Evolutionary conservation across 2,329 filamentous ascomycete genomes (phyloP), one percentile per base, ranked within the genome.

Genomic region (Erysiphe neolycopersici): DNA sequence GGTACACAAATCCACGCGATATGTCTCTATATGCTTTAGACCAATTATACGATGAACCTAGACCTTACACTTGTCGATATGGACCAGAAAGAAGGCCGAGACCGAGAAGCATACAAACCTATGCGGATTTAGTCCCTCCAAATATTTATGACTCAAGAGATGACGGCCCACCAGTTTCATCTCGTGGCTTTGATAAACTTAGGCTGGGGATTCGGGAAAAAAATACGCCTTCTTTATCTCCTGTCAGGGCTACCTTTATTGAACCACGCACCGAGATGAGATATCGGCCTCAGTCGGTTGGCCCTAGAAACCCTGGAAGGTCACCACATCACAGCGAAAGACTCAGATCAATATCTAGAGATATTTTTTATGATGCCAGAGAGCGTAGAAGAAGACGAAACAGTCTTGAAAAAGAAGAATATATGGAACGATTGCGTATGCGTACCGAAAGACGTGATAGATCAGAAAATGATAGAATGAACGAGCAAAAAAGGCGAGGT

Each of bases 171-270:
- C 79, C 79, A 10, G 76, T 76, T 4, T 71, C 74, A 5, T 79
- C 73, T 3, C 65, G 76, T 50, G 78, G 75, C 0, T 72, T 83
- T 49, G 78, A 82, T 51, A 79, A 72, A 58, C 69, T 80, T 48
- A 68, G 45, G 53, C 52, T 14, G 44, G 58, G 57, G 14, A 53
- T 60, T 6, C 71, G 70, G 47, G 66, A 69, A 19, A 56, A 60
- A 38, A 63, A 65, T 42, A 60, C 65, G 53, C 62, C 68, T 14
- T 58, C 67, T 13, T 62, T 45, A 38, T 41, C 47, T 32, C 47
- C 46, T 33, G 41, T 26, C 4, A 29, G 29, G 17, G n/a, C n/a
- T 13, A 22, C 41, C 3, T 13, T 16, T 17, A 13, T 22, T n/a
- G 30, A 35, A 6, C 30, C 30, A 22, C 16, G 9, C 37, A 12